phyloP scores from a whole-genome alignment of 2,329 filamentous ascomycete species.

The Exophiala bonariae region DNA sequence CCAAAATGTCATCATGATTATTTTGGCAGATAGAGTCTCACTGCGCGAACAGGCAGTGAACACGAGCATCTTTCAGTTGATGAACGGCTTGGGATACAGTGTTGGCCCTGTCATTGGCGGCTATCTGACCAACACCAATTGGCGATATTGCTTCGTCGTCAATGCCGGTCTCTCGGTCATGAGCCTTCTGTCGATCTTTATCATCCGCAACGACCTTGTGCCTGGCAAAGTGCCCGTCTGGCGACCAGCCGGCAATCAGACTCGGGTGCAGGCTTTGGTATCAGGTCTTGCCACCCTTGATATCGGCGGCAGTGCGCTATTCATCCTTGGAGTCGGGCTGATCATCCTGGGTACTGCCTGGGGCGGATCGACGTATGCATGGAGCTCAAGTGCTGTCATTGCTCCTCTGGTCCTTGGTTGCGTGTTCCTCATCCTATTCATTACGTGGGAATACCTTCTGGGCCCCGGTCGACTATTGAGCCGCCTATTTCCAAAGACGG shows the following conservation, averaged over 20 bases:
- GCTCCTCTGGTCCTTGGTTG: conserved; percentile 41
- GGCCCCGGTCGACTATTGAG: conserved; percentile 50
- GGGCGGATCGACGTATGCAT: conserved; percentile 45
- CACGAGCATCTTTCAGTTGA: conserved; percentile 61
- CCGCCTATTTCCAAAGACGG: conserved; percentile 53
- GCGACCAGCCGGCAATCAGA: conserved; percentile 1
- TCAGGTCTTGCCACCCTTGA: conserved; percentile 55
- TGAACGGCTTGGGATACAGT: conserved; percentile 60
- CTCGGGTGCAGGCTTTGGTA: conserved; percentile 37
- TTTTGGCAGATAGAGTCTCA: conserved; percentile 48
- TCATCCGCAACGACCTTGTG: conserved; percentile 60
- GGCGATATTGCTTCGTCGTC: conserved; percentile 63
- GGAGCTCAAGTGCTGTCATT: conserved; percentile 42
- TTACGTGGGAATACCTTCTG: conserved; percentile 49
- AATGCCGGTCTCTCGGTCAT: conserved; percentile 18
- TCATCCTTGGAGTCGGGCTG: conserved; percentile 41
- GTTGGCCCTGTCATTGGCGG: conserved; percentile 64
- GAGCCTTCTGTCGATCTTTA: conserved; percentile 45
- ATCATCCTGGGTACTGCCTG: conserved; percentile 47
- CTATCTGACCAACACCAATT: conserved; percentile 53
- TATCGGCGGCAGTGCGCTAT: conserved; percentile 47
- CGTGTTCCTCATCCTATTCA: conserved; percentile 36
- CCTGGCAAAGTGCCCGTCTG: conserved; percentile 38
- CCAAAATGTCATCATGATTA: conserved; percentile 57
- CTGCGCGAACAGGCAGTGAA: conserved; percentile 63